A percentile compares a stretch with the other conserved stretches of the same genome.
Evolutionary conservation across 352 stramenopile species (phyloP).

Genomic region (Peronosclerospora sorghi): DNA sequence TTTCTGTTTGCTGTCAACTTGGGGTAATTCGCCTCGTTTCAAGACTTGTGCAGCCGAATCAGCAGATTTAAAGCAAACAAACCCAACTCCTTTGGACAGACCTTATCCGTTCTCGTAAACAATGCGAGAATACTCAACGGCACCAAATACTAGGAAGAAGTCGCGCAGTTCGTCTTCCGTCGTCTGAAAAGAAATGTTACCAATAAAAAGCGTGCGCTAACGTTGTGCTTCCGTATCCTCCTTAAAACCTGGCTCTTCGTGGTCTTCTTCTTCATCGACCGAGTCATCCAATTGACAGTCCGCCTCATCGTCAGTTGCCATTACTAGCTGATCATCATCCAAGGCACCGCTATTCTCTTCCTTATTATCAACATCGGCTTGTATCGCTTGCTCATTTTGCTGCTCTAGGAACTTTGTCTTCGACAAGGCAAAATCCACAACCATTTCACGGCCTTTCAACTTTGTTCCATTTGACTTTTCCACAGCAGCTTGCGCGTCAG

Average conservation of each 20-base stretch:
- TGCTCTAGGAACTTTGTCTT: slow-evolving; percentile 74
- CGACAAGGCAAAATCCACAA: slow-evolving; percentile 76
- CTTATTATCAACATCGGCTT: slow-evolving; percentile 30
- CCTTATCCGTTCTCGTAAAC: slow-evolving; percentile 72
- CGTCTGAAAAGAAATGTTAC: slow-evolving; percentile 79
- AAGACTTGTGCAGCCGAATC: slow-evolving; percentile 47
- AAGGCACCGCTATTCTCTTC: slow-evolving; percentile 30
- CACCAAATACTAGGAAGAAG: slow-evolving; percentile 64
- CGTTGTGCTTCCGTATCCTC: slow-evolving; percentile 67
- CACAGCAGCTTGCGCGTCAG: slow-evolving; percentile 49
- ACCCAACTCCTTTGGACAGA: slow-evolving; percentile 75
- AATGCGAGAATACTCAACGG: slow-evolving; percentile 70
- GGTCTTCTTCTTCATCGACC: slow-evolving; percentile 22
- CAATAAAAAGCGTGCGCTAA: slow-evolving; percentile 74
- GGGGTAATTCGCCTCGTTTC: slow-evolving; percentile 32
- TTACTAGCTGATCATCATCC: slow-evolving; percentile 40
- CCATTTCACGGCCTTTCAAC: slow-evolving; percentile 74
- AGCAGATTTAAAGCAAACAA: slow-evolving; percentile 62
- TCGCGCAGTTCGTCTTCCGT: slow-evolving; percentile 55
- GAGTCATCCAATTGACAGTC: slow-evolving; percentile 17
- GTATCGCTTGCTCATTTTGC: slow-evolving; percentile 45
- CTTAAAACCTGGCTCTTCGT: slow-evolving; percentile 24
- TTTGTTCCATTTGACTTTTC: slow-evolving; percentile 67
- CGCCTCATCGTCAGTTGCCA: slow-evolving; percentile 33
- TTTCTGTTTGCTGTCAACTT: slow-evolving; percentile 32